A percentile compares a stretch with the other conserved stretches of the same genome.
Evolutionary conservation across 257 asterid species (phyloP).

Genomic region (Rehmannia glutinosa): DNA sequence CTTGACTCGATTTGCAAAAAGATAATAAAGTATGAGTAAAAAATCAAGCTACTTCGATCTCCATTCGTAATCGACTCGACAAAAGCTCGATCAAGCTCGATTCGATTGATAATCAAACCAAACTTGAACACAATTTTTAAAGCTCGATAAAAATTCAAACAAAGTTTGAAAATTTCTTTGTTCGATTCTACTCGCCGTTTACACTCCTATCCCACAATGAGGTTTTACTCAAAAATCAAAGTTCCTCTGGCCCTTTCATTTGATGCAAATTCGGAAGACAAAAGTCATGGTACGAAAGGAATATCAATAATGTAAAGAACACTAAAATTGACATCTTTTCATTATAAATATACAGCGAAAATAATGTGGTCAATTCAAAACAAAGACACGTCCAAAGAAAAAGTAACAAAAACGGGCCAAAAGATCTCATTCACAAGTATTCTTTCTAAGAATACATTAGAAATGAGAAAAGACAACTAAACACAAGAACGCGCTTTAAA

Average conservation of each 20-base stretch:
- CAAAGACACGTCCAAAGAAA: background rate
- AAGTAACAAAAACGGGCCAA: background rate
- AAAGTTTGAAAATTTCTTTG: too few relatives aligned
- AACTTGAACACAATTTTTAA: too few relatives aligned
- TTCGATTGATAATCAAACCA: too few relatives aligned
- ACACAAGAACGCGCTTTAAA: background rate
- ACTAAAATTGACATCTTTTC: background rate
- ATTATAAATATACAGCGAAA: background rate
- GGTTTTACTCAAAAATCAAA: background rate
- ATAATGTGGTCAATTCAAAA: background rate
- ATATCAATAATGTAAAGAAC: background rate
- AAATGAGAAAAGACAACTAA: slow-evolving; percentile 4
- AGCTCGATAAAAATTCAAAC: background rate
- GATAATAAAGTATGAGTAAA: too few relatives aligned
- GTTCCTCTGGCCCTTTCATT: background rate
- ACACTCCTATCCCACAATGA: too few relatives aligned
- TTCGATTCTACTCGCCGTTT: too few relatives aligned
- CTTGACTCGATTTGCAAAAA: too few relatives aligned
- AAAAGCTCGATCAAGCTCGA: too few relatives aligned
- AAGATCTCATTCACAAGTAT: background rate
- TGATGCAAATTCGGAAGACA: background rate
- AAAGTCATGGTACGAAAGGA: background rate
- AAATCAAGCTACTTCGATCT: too few relatives aligned
- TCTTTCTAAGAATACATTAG: background rate
- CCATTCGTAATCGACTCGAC: too few relatives aligned